A percentile compares a stretch with the other conserved stretches of the same genome.
phyloP scores from a whole-genome alignment of 805 yeast genomes.

The Tetrapisispora namnaoensis region DNA sequence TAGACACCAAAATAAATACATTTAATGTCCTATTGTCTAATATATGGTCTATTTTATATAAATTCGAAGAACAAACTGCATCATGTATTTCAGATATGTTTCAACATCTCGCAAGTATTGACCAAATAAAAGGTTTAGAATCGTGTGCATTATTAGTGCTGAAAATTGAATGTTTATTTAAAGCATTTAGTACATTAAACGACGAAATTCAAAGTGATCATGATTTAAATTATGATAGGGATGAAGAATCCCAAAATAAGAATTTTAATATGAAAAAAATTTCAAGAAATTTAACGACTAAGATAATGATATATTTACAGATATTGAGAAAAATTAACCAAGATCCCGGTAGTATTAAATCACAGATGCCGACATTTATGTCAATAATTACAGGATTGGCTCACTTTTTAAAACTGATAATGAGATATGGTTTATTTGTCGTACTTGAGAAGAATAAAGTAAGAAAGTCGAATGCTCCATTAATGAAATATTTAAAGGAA shows the following conservation, averaged over 20 bases:
- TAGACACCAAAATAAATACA: slow-evolving; percentile 49
- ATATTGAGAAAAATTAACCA: slow-evolving; percentile 54
- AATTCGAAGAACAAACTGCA: slow-evolving; percentile 86
- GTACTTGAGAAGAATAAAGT: slow-evolving; percentile 60
- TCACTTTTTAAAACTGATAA: slow-evolving; percentile 78
- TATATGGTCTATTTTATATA: slow-evolving; percentile 81
- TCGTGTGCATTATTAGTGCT: slow-evolving; percentile 65
- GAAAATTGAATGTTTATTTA: slow-evolving; percentile 67
- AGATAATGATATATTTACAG: slow-evolving; percentile 81
- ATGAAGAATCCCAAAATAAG: not conserved
- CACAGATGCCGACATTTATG: slow-evolving; percentile 49
- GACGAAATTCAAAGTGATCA: not conserved
- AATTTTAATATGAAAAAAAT: slow-evolving; percentile 23
- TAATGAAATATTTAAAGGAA: slow-evolving; percentile 52
- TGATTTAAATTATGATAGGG: not conserved
- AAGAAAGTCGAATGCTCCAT: slow-evolving; percentile 47
- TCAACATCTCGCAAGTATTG: slow-evolving; percentile 66
- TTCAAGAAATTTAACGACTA: slow-evolving; percentile 82
- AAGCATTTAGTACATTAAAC: slow-evolving; percentile 52
- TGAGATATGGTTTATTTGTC: slow-evolving; percentile 68
- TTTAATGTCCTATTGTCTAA: slow-evolving; percentile 50
- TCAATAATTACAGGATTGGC: slow-evolving; percentile 85
- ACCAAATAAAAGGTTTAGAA: slow-evolving; percentile 54
- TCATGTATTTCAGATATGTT: slow-evolving; percentile 86
- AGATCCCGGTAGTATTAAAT: slow-evolving; percentile 24